Evolutionary conservation across 106 monocot species (phyloP).

Genomic region (Cymbidium sinense): DNA sequence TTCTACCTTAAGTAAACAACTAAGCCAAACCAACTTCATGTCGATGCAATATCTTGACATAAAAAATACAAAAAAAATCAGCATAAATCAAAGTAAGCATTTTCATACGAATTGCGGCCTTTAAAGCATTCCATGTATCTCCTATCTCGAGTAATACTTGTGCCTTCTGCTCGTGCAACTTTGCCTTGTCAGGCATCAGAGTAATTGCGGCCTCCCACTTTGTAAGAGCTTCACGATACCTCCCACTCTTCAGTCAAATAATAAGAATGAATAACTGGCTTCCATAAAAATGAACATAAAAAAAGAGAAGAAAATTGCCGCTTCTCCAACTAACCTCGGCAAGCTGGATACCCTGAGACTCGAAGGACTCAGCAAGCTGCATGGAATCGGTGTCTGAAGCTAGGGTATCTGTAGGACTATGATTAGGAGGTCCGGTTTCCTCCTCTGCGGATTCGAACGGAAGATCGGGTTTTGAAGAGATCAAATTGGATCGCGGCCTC

Average conservation of each 20-base stretch:
- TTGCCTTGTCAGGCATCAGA: constrained; percentile 39
- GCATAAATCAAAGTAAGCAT: background rate
- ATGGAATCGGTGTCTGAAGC: constrained; percentile 11
- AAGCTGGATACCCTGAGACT: constrained; percentile 51
- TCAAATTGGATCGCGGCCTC: constrained; percentile 9
- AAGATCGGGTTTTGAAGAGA: constrained; percentile 26
- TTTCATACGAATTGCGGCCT: constrained; percentile 38
- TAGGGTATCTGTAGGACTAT: constrained; percentile 1
- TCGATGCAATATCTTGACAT: background rate
- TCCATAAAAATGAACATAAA: too few relatives aligned
- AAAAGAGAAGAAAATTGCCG: background rate
- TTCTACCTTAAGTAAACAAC: too few relatives aligned
- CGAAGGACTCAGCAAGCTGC: constrained; percentile 31
- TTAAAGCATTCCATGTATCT: constrained; percentile 50
- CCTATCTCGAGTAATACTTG: constrained; percentile 59
- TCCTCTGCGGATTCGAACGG: constrained; percentile 39
- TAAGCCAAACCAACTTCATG: too few relatives aligned
- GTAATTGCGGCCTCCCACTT: constrained; percentile 57
- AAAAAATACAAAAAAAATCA: background rate
- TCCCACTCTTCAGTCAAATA: constrained; percentile 46
- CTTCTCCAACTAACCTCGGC: constrained; percentile 47
- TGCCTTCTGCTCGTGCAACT: constrained; percentile 61
- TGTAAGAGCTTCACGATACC: constrained; percentile 60
- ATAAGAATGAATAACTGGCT: background rate
- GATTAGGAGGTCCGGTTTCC: constrained; percentile 1